phyloP scores from a whole-genome alignment of 2,329 filamentous ascomycete species.

The Colletotrichum falcatum region DNA sequence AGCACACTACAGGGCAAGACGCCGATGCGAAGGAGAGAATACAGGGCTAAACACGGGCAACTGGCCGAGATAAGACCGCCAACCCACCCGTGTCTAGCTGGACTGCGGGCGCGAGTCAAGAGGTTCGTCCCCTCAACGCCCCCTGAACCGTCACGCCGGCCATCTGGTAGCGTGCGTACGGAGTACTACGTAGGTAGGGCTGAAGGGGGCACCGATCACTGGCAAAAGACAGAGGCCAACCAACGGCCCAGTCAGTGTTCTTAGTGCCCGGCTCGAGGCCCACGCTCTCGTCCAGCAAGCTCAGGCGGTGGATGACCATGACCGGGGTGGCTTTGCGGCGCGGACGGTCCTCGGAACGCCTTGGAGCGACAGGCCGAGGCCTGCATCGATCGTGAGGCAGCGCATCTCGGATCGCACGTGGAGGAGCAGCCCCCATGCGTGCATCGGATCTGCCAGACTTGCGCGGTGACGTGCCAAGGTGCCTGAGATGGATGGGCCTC shows the following conservation, averaged over 20 bases:
- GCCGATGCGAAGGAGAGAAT: no score
- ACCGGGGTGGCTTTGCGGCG: neutral
- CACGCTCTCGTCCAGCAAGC: no score
- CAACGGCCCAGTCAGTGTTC: no score
- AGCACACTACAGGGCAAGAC: no score
- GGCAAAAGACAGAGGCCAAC: no score
- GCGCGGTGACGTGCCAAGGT: constrained; percentile 21
- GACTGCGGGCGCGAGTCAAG: neutral
- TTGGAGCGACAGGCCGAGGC: neutral
- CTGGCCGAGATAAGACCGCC: neutral
- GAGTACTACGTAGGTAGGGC: no score
- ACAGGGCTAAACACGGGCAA: no score
- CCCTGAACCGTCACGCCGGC: neutral
- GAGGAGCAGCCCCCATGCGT: neutral
- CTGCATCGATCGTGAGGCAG: constrained; percentile 6
- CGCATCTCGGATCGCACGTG: constrained; percentile 30
- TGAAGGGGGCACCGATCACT: neutral
- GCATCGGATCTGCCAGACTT: neutral
- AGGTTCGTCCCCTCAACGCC: neutral
- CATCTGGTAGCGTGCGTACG: neutral
- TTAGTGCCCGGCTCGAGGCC: neutral
- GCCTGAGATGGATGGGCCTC: neutral
- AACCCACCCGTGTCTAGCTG: neutral
- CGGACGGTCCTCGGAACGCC: constrained; percentile 4
- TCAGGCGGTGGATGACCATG: no score